These are phyloP conservation scores for Auricularia sp. DNA, from an alignment of 768 basidiomycete genomes.

Conservation along the genomic window DNA sequence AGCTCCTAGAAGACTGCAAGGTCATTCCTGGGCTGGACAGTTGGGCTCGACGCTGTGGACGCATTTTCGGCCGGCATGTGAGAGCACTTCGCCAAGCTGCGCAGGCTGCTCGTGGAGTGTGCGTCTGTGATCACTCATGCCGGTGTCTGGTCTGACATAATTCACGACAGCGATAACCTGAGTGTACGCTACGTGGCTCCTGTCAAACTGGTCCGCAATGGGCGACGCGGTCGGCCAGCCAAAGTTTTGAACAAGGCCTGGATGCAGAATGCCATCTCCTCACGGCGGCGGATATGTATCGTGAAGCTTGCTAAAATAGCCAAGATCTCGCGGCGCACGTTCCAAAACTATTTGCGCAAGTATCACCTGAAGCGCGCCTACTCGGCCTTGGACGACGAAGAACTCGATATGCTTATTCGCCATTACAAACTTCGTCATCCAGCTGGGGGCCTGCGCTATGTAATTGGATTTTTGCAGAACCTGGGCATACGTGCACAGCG, in stretches of 20 bases:
- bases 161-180: background rate
- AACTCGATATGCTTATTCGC: conserved; percentile 15
- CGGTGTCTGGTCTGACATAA: background rate
- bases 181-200: background rate
- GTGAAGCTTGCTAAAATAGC: background rate
- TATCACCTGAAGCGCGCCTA: background rate
- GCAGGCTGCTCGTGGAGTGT: background rate
- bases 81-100: background rate
- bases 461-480: conserved; percentile 14
- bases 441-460: conserved; percentile 17
- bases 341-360: background rate
- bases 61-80: background rate
- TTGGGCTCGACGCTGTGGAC: background rate
- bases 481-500: conserved; percentile 16
- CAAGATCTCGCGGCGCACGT: background rate
- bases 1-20: background rate
- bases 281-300: background rate
- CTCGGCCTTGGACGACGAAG: conserved; percentile 13
- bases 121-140: background rate
- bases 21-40: background rate
- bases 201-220: background rate
- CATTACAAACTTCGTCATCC: conserved; percentile 15
- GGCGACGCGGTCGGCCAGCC: too few species aligned
- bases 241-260: background rate
- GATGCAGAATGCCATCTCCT: background rate